Evolutionary conservation across 1,139 yeast genomes (phyloP).

Genomic region (Magnusiomyces paraingens): DNA sequence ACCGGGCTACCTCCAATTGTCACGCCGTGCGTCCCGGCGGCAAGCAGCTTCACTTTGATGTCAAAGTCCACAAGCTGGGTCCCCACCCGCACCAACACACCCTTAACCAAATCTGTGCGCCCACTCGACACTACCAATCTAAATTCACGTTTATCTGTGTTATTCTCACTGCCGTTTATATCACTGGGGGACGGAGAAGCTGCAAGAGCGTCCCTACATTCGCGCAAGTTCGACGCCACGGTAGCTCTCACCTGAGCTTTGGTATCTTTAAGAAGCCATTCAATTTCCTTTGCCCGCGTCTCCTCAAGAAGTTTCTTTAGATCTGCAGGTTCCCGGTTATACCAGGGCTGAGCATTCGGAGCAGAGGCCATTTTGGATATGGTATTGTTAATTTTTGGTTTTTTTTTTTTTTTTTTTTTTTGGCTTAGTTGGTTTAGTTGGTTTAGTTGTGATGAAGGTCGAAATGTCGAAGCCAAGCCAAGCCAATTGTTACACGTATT

Average conservation of each 20-base stretch:
- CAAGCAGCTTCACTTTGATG: constrained; percentile 21
- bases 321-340: background rate
- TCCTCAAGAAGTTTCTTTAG: background rate
- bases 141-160: constrained; percentile 12
- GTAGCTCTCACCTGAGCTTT: constrained; percentile 22
- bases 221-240: constrained; percentile 26
- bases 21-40: constrained; percentile 4
- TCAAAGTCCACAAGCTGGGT: constrained; percentile 26
- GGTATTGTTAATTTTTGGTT: no score
- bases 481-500: no score
- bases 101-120: constrained; percentile 30
- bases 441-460: no score
- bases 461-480: no score
- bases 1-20: no score
- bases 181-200: background rate
- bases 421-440: no score
- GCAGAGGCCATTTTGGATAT: no score
- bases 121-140: constrained; percentile 32
- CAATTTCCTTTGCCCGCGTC: constrained; percentile 20
- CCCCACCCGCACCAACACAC: constrained; percentile 29
- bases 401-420: no score
- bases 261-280: constrained; percentile 30
- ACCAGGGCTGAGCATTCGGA: background rate
- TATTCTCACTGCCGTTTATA: background rate
- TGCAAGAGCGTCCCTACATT: constrained; percentile 25